Conservation (phyloP, 2,329 filamentous ascomycete species). For the Mycosphaerella arachidis region DNA sequence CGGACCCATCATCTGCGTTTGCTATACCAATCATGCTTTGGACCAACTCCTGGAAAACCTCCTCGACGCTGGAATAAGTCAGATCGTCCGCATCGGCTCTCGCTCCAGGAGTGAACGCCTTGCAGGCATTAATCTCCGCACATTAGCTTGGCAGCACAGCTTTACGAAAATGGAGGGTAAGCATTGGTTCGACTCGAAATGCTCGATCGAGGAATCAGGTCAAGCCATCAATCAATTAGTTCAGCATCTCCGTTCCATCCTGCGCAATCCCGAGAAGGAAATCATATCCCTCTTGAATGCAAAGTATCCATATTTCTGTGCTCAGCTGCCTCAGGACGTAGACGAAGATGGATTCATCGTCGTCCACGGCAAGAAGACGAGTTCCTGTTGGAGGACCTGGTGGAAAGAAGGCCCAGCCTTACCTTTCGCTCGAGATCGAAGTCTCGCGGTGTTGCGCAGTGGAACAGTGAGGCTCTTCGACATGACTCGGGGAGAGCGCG, state of each 20-base stretch:
- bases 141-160: constrained; percentile 28
- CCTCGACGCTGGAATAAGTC: constrained; percentile 46
- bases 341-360: background rate
- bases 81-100: constrained; percentile 60
- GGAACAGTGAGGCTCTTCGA: background rate
- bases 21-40: constrained; percentile 52
- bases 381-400: too few species aligned
- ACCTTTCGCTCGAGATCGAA: too few species aligned
- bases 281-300: background rate
- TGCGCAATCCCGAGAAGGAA: too few species aligned
- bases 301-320: background rate
- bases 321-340: background rate
- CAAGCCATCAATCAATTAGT: background rate
- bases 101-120: constrained; percentile 49
- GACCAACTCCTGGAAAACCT: constrained; percentile 60
- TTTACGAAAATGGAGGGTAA: background rate
- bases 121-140: constrained; percentile 47
- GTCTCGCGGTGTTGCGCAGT: background rate
- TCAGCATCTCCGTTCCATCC: too few species aligned
- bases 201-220: background rate
- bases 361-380: too few species aligned
- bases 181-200: background rate
- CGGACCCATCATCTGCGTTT: constrained; percentile 50
- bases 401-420: background rate
- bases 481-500: constrained; percentile 9